Evolutionary conservation across 1,139 yeast species (phyloP).

Genomic region (Hemisphaericaspora subhashii): DNA sequence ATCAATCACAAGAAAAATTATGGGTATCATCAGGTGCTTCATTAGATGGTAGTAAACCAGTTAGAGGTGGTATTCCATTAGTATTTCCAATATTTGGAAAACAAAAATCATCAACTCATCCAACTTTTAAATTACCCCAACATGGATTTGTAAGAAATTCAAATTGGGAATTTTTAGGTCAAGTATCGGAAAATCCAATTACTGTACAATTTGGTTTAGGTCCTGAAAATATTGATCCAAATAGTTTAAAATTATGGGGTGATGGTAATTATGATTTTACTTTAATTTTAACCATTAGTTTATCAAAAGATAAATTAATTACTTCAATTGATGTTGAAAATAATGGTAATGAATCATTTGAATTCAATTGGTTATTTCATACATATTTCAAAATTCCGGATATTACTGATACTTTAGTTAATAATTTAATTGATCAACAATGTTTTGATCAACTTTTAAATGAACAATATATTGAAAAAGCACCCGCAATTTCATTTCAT

Average conservation of each 20-base stretch:
- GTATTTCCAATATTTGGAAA: conserved; percentile 96
- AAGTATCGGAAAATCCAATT: conserved; percentile 53
- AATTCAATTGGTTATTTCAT: conserved; percentile 94
- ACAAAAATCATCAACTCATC: conserved; percentile 36
- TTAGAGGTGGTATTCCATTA: conserved; percentile 94
- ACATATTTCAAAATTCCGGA: conserved; percentile 80
- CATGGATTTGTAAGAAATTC: conserved; percentile 95
- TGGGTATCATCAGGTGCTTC: conserved; percentile 71
- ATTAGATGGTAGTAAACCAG: conserved; percentile 88
- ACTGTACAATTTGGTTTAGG: conserved; percentile 88
- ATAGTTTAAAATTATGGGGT: conserved; percentile 58
- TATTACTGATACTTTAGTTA: conserved; percentile 72
- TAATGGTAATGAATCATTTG: conserved; percentile 61
- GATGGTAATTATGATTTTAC: conserved; percentile 67
- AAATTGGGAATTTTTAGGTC: conserved; percentile 91
- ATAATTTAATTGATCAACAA: conserved; percentile 68
- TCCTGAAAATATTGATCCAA: conserved; percentile 71
- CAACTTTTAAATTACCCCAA: conserved; percentile 67
- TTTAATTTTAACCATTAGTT: conserved; percentile 64
- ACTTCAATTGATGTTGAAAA: conserved; percentile 78
- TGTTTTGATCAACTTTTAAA: conserved; percentile 75
- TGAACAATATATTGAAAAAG: conserved; percentile 64
- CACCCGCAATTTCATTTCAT: conserved; percentile 69
- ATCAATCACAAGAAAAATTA: conserved; percentile 64
- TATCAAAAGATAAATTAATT: conserved; percentile 52